These are phyloP conservation scores for Pichia sp. DNA, from an alignment of 1,139 yeast species.

Conservation along the genomic window DNA sequence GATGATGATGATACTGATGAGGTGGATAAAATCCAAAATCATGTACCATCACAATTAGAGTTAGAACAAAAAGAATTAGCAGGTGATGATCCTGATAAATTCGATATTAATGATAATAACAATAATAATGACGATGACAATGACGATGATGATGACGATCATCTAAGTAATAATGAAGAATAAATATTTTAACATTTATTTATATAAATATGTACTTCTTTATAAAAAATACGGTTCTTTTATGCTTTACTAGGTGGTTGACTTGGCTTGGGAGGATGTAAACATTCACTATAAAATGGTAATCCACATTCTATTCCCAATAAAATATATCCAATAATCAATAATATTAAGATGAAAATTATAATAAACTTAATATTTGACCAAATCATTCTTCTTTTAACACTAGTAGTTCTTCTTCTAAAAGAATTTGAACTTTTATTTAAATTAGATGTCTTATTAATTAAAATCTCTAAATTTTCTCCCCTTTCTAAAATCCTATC, in stretches of 20 bases:
- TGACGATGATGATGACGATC: slow-evolving; percentile 7
- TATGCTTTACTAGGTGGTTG: slow-evolving; percentile 16
- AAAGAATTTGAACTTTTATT: slow-evolving; percentile 66
- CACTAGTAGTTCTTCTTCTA: slow-evolving; percentile 61
- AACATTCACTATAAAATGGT: slow-evolving; percentile 33
- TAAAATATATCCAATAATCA: slow-evolving; percentile 36
- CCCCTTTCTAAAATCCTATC: slow-evolving; percentile 71
- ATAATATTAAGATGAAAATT: slow-evolving; percentile 27
- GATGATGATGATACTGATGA: slow-evolving; percentile 6
- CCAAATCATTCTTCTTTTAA: slow-evolving; percentile 67
- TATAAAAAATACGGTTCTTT: too few species aligned
- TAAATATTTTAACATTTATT: too few species aligned
- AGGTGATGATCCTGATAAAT: slow-evolving; percentile 14
- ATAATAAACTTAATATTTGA: slow-evolving; percentile 43
- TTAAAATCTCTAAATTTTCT: slow-evolving; percentile 67
- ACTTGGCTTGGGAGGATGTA: slow-evolving; percentile 25
- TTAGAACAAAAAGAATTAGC: slow-evolving; percentile 22
- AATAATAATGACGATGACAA: slow-evolving; percentile 12
- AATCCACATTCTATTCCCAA: slow-evolving; percentile 49
- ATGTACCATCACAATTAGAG: slow-evolving; percentile 18
- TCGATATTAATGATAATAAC: slow-evolving; percentile 1
- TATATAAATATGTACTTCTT: too few species aligned
- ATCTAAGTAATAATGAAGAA: background rate
- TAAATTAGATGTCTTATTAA: slow-evolving; percentile 74
- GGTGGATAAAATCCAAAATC: background rate